These are phyloP conservation scores for Camellia lanceoleosa DNA, from an alignment of 148 eudicot species.

Conservation along the genomic window DNA sequence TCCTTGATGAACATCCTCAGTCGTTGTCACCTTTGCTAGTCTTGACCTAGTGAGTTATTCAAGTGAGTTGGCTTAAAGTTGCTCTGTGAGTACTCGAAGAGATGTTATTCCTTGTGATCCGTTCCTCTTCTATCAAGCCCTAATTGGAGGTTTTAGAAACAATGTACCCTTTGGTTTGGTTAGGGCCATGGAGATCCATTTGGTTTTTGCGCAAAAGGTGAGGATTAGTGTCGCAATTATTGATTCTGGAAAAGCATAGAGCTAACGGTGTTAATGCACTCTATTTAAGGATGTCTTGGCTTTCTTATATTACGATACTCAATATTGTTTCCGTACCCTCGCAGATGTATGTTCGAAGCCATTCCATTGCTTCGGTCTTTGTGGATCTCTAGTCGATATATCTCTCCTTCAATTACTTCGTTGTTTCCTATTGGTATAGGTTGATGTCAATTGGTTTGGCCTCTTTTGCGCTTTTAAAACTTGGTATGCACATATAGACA, in stretches of 20 bases:
- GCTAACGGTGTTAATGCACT: neutral
- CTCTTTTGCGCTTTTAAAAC: conserved; percentile 17
- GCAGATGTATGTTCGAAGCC: conserved; percentile 52
- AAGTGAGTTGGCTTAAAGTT: neutral
- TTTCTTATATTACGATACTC: conserved; percentile 41
- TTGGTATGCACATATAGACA: conserved; percentile 23
- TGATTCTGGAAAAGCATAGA: conserved; percentile 13
- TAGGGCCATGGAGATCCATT: neutral
- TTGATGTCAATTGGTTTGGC: conserved; percentile 26
- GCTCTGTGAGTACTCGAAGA: neutral
- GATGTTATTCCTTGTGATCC: conserved; percentile 13
- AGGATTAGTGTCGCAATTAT: conserved; percentile 16
- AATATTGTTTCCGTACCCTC: conserved; percentile 45
- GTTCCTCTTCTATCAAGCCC: conserved; percentile 13
- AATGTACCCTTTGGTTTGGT: neutral
- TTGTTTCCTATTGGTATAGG: conserved; percentile 31
- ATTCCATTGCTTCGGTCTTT: conserved; percentile 38
- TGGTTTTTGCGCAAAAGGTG: conserved; percentile 31
- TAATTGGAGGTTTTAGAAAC: neutral
- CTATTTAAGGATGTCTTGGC: neutral
- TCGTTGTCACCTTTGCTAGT: neutral
- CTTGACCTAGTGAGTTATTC: conserved; percentile 6
- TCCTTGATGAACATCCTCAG: neutral
- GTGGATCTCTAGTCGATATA: conserved; percentile 38
- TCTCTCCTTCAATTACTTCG: conserved; percentile 33